Percentiles rank a stretch among this genome's conserved stretches.
phyloP scores from a whole-genome alignment of 2,329 filamentous ascomycete species.

The Parasarocladium wereldwijsianum region DNA sequence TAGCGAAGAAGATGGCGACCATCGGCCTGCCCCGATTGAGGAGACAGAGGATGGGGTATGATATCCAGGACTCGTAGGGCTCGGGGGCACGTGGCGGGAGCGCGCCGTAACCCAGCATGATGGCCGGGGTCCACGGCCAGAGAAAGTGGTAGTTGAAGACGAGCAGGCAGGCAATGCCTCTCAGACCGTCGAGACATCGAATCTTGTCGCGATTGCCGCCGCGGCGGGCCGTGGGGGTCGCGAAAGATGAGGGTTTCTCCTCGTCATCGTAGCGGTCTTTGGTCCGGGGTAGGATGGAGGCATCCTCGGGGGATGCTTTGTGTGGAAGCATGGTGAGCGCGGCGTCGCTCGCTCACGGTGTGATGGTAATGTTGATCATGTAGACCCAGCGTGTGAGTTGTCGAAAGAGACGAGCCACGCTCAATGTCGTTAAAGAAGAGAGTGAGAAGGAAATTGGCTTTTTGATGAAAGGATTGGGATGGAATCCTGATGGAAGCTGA shows the following conservation, averaged over 20 bases:
- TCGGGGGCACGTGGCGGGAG: slow-evolving; percentile 19
- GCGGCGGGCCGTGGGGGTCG: not conserved
- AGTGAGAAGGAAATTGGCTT: too few species aligned
- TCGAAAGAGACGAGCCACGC: too few species aligned
- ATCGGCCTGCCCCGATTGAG: slow-evolving; percentile 24
- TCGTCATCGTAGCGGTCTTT: slow-evolving; percentile 3
- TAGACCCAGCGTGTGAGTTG: too few species aligned
- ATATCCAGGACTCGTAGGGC: slow-evolving; percentile 16
- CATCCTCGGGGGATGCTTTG: too few species aligned
- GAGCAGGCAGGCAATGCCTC: slow-evolving; percentile 25
- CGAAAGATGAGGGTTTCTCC: not conserved
- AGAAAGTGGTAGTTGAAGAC: slow-evolving; percentile 28
- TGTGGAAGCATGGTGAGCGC: too few species aligned
- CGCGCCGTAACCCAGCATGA: slow-evolving; percentile 25
- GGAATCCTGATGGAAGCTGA: too few species aligned
- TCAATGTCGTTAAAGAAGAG: too few species aligned
- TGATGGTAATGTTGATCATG: too few species aligned
- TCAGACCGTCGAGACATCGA: slow-evolving; percentile 22
- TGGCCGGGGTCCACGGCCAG: slow-evolving; percentile 23
- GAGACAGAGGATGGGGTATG: slow-evolving; percentile 24
- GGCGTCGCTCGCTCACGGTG: too few species aligned
- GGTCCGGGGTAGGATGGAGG: slow-evolving; percentile 1
- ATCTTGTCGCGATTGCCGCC: slow-evolving; percentile 17
- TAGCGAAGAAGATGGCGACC: slow-evolving; percentile 28
- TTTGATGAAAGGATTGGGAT: too few species aligned